phyloP scores from a whole-genome alignment of 1,139 yeast genomes.

The Suhomyces wounanorum region DNA sequence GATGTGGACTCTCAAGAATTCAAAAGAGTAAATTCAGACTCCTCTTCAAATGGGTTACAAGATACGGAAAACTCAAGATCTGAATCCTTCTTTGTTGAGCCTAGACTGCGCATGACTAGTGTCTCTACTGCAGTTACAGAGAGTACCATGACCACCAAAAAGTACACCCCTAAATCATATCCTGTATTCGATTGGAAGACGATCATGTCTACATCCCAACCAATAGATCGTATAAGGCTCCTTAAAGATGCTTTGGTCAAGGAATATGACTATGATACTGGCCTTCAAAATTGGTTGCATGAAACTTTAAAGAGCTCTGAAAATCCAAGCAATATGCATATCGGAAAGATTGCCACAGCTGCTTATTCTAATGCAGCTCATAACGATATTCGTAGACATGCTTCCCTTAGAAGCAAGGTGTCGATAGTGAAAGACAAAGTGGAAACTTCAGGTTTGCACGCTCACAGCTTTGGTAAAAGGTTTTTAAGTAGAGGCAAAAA shows the following conservation, averaged over 20 bases:
- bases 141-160: slow-evolving; percentile 5
- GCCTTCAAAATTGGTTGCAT: slow-evolving; percentile 49
- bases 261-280: slow-evolving; percentile 46
- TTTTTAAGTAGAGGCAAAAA: slow-evolving; percentile 46
- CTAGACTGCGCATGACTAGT: slow-evolving; percentile 3
- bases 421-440: slow-evolving; percentile 48
- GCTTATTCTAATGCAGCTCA: slow-evolving; percentile 53
- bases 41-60: not conserved
- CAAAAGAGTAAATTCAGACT: slow-evolving; percentile 8
- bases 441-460: slow-evolving; percentile 44
- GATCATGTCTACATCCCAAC: slow-evolving; percentile 46
- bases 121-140: slow-evolving; percentile 5
- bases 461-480: slow-evolving; percentile 45
- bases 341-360: slow-evolving; percentile 47
- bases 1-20: slow-evolving; percentile 4
- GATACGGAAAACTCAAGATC: not conserved
- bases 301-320: slow-evolving; percentile 42
- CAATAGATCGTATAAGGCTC: slow-evolving; percentile 42
- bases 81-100: not conserved
- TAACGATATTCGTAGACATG: slow-evolving; percentile 45
- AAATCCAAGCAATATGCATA: slow-evolving; percentile 39
- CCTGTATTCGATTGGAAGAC: slow-evolving; percentile 49
- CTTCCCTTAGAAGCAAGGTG: slow-evolving; percentile 44
- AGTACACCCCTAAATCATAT: slow-evolving; percentile 21
- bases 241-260: slow-evolving; percentile 44